Evolutionary conservation across 148 eudicot species (phyloP), one percentile per base, ranked within the genome.

Genomic region (Dysphania ambrosioides): DNA sequence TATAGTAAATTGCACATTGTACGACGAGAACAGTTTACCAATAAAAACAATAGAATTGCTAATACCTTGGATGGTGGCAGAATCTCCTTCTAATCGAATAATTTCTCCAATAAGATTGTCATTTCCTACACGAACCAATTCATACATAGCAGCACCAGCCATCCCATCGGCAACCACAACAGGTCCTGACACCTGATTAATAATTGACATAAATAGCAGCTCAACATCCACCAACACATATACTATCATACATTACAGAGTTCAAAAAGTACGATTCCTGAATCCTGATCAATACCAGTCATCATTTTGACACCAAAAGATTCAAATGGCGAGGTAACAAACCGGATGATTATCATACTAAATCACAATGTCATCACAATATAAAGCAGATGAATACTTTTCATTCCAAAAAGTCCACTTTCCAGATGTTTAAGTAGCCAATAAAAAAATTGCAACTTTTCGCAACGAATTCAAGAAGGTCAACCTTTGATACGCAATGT

Each of bases 121-220:
- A 47, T 95, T 84, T 73, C 99, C 99, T 73, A 95, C 99, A 83
- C 97, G 96, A 64, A 95, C 99, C 70, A 95, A 85, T 75, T 95
- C 99, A 77, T 95, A 92, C 99, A 95, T 95, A 79, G 99, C 99
- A 83, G 99, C 99, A 72, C 99, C 99, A 53, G 75, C 86, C 99
- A 95, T 95, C 79, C 99, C 99, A 95, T 95, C 99, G 2, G 99
- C 99, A 79, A 95, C 87, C 6, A 95, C 99, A 65, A 95, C 99
- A 12, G 99, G 99, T 82, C 99, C 99, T 24, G 99, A 95, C 26
- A 95, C 99, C 99, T 95, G 68, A 4, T 70, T 5, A 68, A 51
- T 35, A 34, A 44, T 36, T 53, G 26, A 53, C 3, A 70, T 55
- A 79, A 2, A 24, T 42, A 18, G 8, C 51, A 55, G 16, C 57